Conservation (phyloP, 345 rosid genomes). For the Nasturtium officinale region DNA sequence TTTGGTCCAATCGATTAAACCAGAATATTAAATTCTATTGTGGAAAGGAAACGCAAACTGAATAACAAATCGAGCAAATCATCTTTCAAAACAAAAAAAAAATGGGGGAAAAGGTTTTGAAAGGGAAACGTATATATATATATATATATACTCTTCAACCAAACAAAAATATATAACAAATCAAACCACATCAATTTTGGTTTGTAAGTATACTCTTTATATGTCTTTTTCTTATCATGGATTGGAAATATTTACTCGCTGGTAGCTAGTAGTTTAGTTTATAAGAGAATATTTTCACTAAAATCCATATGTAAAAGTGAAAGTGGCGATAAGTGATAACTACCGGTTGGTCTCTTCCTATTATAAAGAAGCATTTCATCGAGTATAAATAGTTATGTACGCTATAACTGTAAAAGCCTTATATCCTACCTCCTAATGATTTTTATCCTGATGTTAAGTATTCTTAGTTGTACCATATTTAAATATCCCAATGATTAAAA, state of each 20-base stretch:
- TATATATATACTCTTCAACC: too few relatives aligned
- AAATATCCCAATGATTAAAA: constrained; percentile 27
- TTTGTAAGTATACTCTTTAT: not conserved
- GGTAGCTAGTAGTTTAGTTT: not conserved
- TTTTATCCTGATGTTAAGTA: not conserved
- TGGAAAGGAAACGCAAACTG: not conserved
- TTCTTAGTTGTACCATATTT: constrained; percentile 5
- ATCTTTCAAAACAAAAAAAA: not conserved
- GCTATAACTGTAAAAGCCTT: not conserved
- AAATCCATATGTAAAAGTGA: not conserved
- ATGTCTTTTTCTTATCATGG: not conserved
- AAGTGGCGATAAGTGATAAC: not conserved
- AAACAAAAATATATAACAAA: too few relatives aligned
- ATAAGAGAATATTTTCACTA: not conserved
- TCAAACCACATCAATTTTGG: not conserved
- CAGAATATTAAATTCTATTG: not conserved
- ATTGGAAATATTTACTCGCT: not conserved
- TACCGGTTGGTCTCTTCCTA: not conserved
- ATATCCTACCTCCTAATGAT: not conserved
- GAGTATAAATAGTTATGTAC: not conserved
- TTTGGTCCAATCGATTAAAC: constrained; percentile 4
- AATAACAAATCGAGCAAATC: not conserved
- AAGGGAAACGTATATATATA: not conserved
- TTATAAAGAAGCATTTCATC: not conserved
- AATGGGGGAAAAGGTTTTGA: not conserved